Conservation (phyloP, 2,329 filamentous ascomycete species). For the Monosporascus sp. region DNA sequence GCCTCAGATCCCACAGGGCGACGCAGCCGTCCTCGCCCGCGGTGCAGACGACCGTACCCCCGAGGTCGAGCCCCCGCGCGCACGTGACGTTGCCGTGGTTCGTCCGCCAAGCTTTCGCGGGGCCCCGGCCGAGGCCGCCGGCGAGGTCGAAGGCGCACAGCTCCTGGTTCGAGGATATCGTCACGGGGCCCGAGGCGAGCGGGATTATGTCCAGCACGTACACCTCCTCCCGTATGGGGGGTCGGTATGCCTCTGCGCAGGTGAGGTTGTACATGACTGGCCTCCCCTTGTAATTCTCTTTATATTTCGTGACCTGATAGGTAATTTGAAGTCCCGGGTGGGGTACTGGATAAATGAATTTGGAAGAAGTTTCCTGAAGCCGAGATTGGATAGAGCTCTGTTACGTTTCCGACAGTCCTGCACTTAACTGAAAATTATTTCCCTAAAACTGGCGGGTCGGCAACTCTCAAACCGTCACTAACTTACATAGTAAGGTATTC, state of each 20-base stretch:
- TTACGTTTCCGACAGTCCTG: no score
- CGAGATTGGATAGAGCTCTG: no score
- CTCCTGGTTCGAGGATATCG: slow-evolving; percentile 66
- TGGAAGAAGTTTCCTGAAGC: neutral
- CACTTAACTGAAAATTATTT: no score
- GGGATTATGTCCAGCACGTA: slow-evolving; percentile 56
- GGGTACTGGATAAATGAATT: neutral
- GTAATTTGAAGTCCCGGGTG: neutral
- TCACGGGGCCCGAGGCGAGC: slow-evolving; percentile 46
- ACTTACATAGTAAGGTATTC: no score
- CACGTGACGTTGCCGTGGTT: slow-evolving; percentile 60
- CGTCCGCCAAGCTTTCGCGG: slow-evolving; percentile 41
- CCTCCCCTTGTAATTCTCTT: neutral
- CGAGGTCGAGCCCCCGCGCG: slow-evolving; percentile 49
- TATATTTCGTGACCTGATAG: neutral
- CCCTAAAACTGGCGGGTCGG: no score
- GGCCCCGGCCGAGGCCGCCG: slow-evolving; percentile 46
- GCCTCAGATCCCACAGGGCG: slow-evolving; percentile 60
- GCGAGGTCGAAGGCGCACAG: slow-evolving; percentile 59
- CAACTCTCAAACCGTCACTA: no score
- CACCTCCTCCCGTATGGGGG: slow-evolving; percentile 34
- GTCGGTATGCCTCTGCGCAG: slow-evolving; percentile 33
- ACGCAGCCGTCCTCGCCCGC: slow-evolving; percentile 67
- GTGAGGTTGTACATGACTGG: slow-evolving; percentile 36
- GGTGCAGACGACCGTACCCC: slow-evolving; percentile 55